Percentiles rank a stretch among this genome's conserved stretches.
phyloP scores from a whole-genome alignment of 345 rosid species.

The Linum usitatissimum region DNA sequence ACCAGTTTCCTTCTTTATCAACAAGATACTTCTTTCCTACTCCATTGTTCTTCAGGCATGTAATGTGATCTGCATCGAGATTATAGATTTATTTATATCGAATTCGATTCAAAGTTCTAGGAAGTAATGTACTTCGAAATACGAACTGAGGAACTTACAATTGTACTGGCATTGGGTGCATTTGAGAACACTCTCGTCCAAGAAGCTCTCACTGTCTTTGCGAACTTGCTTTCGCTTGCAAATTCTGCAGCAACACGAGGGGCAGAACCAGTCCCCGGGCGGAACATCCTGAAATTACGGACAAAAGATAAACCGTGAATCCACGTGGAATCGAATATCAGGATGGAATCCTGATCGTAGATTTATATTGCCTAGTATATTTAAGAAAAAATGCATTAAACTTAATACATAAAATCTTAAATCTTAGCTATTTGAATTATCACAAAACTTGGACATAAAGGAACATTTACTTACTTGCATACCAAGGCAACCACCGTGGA shows the following conservation, averaged over 20 bases:
- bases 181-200: constrained; percentile 20
- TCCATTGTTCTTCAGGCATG: constrained; percentile 29
- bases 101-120: too few relatives aligned
- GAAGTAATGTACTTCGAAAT: too few relatives aligned
- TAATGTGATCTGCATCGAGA: constrained; percentile 40
- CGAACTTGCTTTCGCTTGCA: constrained; percentile 26
- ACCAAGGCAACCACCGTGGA: constrained; percentile 60
- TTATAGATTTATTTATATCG: too few relatives aligned
- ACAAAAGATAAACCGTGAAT: not conserved
- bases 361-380: too few relatives aligned
- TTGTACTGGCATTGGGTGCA: constrained; percentile 60
- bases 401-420: not conserved
- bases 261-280: constrained; percentile 80
- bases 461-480: constrained; percentile 24
- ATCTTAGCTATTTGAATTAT: too few relatives aligned
- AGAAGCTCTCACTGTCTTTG: too few relatives aligned
- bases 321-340: too few relatives aligned
- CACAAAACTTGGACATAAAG: not conserved
- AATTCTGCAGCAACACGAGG: constrained; percentile 62
- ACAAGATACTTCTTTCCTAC: constrained; percentile 12
- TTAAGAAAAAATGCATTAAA: not conserved
- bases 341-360: too few relatives aligned
- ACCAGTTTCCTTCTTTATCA: constrained; percentile 32
- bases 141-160: constrained; percentile 29
- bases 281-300: constrained; percentile 40